Base-by-base conservation (phyloP, 2,329 filamentous ascomycete species). In the Fusarium torulosum region DNA sequence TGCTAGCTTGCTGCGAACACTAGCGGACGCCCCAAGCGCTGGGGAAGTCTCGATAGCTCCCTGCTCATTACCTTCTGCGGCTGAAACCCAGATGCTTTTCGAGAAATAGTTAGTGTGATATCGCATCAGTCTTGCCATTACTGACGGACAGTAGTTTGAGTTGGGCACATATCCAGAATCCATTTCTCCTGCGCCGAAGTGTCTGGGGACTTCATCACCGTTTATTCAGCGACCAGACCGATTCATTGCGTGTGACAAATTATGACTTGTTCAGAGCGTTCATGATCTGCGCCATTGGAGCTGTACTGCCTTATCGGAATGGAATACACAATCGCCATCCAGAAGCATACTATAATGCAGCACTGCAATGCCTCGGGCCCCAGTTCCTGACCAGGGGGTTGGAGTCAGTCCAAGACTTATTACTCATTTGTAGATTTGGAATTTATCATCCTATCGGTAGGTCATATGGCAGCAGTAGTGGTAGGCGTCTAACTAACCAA, bases 371-470 rank as follows among this genome's bases (percentile, higher is more conserved):
- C 7, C 31, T 70, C 0, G 63, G 46, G 0, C 6, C 38, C 0
- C 44, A 60, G 15, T 47, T 67, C 7, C 4, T 70, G 0, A 67
- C 64, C 0, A 43, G 67, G 21, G 60, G 66, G 0, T 13, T 72
- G 0, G 67, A 72, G 2, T 62, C 69, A 5, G 60, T 70, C 0
- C 67, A 72, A 7, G 63, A 70, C n/a, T 27, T 72, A 0, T 20
- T 72, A 1, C 31, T 72, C 1, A 61, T 72, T 10, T 61, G 58
- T 10, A 57, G 69, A 37, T 67, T 72, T 13, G 70, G 69, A 4
- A 72, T 72, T 21, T 72, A 72, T 11, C 64, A 72, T 25, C 64
- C 66, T 0, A 70, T 72, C 2, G 66, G 69, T 58, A 44, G 23
- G 23, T 25, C 23, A 25, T 25, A 7, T 25, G 2, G 23, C 23